phyloP scores from a whole-genome alignment of 2,329 filamentous ascomycete genomes.

The Clarireedia hainanense region DNA sequence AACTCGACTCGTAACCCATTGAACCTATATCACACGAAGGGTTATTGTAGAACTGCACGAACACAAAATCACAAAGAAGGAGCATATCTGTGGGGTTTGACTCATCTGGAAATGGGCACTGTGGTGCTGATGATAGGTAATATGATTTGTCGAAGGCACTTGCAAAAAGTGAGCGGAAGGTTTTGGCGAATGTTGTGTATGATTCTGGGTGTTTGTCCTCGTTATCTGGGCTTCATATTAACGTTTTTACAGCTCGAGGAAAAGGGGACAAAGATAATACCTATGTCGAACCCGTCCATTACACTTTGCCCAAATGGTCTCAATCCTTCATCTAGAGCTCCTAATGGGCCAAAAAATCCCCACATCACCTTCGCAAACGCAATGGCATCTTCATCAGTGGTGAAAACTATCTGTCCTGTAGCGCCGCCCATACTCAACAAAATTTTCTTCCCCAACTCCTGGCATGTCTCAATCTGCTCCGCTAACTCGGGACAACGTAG shows the following conservation, averaged over 20 bases:
- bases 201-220: constrained; percentile 25
- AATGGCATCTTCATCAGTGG: constrained; percentile 22
- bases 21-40: constrained; percentile 28
- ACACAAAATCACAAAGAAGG: constrained; percentile 33
- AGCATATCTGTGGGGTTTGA: constrained; percentile 28
- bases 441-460: constrained; percentile 32
- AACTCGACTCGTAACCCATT: constrained; percentile 22
- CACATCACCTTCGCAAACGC: constrained; percentile 29
- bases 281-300: constrained; percentile 33
- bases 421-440: constrained; percentile 33
- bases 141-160: constrained; percentile 22
- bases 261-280: constrained; percentile 9
- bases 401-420: constrained; percentile 25
- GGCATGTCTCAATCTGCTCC: constrained; percentile 26
- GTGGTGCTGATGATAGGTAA: constrained; percentile 34
- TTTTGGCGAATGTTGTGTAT: constrained; percentile 28
- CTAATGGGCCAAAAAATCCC: constrained; percentile 30
- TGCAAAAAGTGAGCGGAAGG: constrained; percentile 23
- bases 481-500: constrained; percentile 33
- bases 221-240: constrained; percentile 24
- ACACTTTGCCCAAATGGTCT: constrained; percentile 29
- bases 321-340: constrained; percentile 17
- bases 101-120: constrained; percentile 33
- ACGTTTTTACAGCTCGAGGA: neutral
- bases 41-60: constrained; percentile 38